Evolutionary conservation across 2,329 filamentous ascomycete genomes (phyloP).

Genomic region (Cordyceps cicadae): DNA sequence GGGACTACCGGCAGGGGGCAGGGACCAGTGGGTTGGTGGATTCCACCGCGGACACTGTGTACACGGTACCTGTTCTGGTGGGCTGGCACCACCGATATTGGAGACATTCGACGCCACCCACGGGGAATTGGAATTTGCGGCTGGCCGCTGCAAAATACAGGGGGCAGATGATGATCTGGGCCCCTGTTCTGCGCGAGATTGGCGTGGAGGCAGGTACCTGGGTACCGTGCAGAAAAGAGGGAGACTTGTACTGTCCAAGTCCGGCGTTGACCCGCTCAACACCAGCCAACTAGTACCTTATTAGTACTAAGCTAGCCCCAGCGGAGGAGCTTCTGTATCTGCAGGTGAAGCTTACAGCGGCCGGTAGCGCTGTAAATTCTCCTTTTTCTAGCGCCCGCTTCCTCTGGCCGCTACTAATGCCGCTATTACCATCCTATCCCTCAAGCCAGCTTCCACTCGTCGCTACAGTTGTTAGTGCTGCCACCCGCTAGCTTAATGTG

Average conservation of each 20-base stretch:
- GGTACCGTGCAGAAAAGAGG: background rate
- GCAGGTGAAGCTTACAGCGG: background rate
- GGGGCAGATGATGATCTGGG: slow-evolving; percentile 3
- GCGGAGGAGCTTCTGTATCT: background rate
- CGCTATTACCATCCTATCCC: background rate
- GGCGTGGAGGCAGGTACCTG: slow-evolving; percentile 3
- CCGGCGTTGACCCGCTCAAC: background rate
- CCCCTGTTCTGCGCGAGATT: background rate
- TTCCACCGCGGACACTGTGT: slow-evolving; percentile 10
- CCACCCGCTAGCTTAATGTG: background rate
- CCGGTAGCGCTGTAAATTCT: background rate
- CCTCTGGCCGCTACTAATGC: background rate
- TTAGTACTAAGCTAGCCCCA: background rate
- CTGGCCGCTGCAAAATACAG: background rate
- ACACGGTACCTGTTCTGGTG: slow-evolving; percentile 4
- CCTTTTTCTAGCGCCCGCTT: background rate
- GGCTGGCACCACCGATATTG: slow-evolving; percentile 6
- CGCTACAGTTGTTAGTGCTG: background rate
- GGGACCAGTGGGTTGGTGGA: background rate
- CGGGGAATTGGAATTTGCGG: background rate
- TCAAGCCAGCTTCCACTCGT: background rate
- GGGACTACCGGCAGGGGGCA: background rate
- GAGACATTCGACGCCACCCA: slow-evolving; percentile 7
- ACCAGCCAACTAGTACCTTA: too few relatives aligned
- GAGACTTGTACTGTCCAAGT: background rate